Percentiles rank a stretch among this genome's conserved stretches.
Evolutionary conservation across 176 grass and related monocot genomes (phyloP).

Genomic region (Carex littledalei): DNA sequence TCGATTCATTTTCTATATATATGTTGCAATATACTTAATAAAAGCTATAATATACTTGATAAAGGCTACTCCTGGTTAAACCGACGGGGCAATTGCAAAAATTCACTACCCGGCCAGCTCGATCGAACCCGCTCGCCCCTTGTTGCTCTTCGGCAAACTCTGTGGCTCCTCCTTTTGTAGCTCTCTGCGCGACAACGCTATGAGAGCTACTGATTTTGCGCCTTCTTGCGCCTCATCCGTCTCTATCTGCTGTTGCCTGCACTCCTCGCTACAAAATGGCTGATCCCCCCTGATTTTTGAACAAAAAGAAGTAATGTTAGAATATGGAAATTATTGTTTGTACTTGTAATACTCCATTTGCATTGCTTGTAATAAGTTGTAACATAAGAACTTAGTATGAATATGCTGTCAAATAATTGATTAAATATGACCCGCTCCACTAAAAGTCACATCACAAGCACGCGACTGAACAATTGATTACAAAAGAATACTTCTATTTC

Average conservation of each 20-base stretch:
- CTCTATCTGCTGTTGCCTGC: constrained; percentile 76
- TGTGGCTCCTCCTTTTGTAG: constrained; percentile 15
- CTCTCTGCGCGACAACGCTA: constrained; percentile 15
- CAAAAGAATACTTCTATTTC: not conserved
- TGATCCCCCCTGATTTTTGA: constrained; percentile 60
- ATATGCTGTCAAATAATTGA: not conserved
- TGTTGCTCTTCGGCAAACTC: constrained; percentile 13
- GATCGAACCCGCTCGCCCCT: constrained; percentile 14
- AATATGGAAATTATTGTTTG: not conserved
- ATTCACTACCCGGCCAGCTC: constrained; percentile 22
- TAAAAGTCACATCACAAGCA: not conserved
- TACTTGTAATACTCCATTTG: not conserved
- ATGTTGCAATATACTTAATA: constrained; percentile 8
- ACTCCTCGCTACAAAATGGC: constrained; percentile 93
- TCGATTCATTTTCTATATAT: constrained; percentile 22
- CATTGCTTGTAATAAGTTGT: not conserved
- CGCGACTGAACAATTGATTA: not conserved
- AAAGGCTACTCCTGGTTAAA: not conserved
- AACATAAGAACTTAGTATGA: not conserved
- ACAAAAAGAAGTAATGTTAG: not conserved
- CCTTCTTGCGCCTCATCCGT: constrained; percentile 55
- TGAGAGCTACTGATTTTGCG: constrained; percentile 14
- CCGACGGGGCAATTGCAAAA: not conserved
- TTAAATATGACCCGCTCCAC: not conserved
- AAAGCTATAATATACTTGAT: not conserved